A percentile compares a stretch with the other conserved stretches of the same genome.
Evolutionary conservation across 2,329 filamentous ascomycete species (phyloP).

Genomic region (Rhynchosporium agropyri): DNA sequence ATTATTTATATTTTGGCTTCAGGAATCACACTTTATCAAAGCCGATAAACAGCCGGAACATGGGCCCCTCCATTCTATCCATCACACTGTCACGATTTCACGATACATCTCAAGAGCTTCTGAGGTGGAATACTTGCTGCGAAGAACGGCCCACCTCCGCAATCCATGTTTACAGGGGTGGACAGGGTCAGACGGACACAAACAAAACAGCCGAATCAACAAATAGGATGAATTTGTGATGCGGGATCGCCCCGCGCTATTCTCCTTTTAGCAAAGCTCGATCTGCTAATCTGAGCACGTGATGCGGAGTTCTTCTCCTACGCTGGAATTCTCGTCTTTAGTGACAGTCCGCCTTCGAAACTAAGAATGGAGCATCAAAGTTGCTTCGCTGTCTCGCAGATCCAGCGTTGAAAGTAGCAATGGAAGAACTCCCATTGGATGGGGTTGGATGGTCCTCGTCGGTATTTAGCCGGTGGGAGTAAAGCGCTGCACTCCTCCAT

Average conservation of each 20-base stretch:
- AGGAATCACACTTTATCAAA: neutral
- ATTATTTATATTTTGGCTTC: neutral
- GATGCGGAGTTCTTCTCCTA: neutral
- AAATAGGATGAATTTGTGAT: constrained; percentile 15
- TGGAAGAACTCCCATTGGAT: constrained; percentile 15
- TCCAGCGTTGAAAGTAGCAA: neutral
- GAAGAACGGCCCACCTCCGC: neutral
- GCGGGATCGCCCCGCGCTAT: neutral
- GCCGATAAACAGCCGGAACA: neutral
- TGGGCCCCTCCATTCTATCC: neutral
- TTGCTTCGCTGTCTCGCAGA: neutral
- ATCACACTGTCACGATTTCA: neutral
- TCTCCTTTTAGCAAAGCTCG: neutral
- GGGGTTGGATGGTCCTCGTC: neutral
- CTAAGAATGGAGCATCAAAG: neutral
- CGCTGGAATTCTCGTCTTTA: constrained; percentile 9
- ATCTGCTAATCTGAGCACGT: neutral
- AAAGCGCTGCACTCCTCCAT: neutral
- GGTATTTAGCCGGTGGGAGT: constrained; percentile 12
- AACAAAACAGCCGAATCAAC: constrained; percentile 3
- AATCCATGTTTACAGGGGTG: neutral
- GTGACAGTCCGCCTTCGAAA: neutral
- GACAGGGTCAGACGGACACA: too few species aligned
- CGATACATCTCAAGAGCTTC: neutral
- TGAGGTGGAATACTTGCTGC: constrained; percentile 4